phyloP scores from a whole-genome alignment of 116 monocot species.

The Cymodocea nodosa region DNA sequence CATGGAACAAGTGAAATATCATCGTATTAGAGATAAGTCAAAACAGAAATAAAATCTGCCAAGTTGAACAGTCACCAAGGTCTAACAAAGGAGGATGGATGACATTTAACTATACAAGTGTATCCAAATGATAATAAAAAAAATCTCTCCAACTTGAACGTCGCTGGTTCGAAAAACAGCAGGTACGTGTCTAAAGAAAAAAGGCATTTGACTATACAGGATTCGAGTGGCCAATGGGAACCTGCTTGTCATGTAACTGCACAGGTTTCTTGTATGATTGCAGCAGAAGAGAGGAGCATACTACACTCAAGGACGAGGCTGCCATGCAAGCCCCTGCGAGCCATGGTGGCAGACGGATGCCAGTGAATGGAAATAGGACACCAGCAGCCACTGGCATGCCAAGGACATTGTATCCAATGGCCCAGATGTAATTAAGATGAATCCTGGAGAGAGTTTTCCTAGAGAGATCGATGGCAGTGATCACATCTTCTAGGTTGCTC shows the following conservation, averaged over 20 bases:
- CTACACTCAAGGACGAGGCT: conserved; percentile 65
- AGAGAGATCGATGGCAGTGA: conserved; percentile 78
- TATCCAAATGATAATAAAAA: no score
- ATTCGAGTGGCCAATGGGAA: conserved; percentile 2
- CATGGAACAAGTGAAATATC: no score
- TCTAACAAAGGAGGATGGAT: no score
- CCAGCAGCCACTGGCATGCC: conserved; percentile 74
- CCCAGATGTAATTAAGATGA: conserved; percentile 69
- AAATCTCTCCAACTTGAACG: no score
- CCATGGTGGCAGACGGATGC: conserved; percentile 71
- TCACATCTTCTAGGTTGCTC: conserved; percentile 70
- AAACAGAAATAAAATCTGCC: no score
- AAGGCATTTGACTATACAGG: conserved; percentile 11
- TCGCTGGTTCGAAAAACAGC: no score
- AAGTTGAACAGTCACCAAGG: no score
- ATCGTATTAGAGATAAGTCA: no score
- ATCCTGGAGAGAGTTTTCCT: conserved; percentile 60
- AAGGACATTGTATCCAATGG: conserved; percentile 66
- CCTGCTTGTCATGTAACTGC: conserved; percentile 10
- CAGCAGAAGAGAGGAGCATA: conserved; percentile 65
- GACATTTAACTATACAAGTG: no score
- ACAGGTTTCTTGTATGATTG: conserved; percentile 74
- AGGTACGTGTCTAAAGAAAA: no score
- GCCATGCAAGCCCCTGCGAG: conserved; percentile 89
- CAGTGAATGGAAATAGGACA: conserved; percentile 43